These are phyloP conservation scores for Mycena latifolia DNA, from an alignment of 768 basidiomycete species.

Conservation along the genomic window DNA sequence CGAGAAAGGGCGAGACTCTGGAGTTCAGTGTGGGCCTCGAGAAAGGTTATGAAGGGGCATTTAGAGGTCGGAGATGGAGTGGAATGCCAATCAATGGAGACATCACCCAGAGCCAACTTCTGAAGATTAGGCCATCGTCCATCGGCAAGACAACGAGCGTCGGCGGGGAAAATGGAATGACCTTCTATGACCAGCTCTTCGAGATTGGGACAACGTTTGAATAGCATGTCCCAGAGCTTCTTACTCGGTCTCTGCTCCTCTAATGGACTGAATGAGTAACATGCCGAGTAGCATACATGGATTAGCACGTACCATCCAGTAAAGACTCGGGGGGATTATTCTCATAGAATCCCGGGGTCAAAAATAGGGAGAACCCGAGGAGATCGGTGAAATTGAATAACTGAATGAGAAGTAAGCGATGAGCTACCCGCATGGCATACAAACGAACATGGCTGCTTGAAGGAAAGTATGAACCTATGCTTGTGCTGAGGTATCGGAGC, in stretches of 20 bases:
- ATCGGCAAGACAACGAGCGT: conserved; percentile 65
- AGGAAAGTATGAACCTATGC: conserved; percentile 72
- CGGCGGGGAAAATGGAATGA: conserved; percentile 64
- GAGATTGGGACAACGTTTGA: conserved; percentile 71
- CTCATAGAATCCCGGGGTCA: conserved; percentile 75
- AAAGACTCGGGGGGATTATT: conserved; percentile 66
- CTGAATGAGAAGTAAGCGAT: conserved; percentile 48
- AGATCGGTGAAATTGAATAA: conserved; percentile 78
- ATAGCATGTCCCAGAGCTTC: conserved; percentile 80
- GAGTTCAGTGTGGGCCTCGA: conserved; percentile 72
- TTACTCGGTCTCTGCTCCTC: conserved; percentile 64
- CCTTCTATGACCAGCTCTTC: conserved; percentile 74
- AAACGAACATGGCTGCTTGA: conserved; percentile 71
- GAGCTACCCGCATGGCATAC: conserved; percentile 11
- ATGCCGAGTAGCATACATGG: too few species aligned
- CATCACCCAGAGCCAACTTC: conserved; percentile 72
- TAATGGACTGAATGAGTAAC: conserved; percentile 32
- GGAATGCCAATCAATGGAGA: conserved; percentile 69
- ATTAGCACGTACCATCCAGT: conserved; percentile 62
- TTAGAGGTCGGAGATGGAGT: conserved; percentile 55
- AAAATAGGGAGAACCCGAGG: conserved; percentile 68
- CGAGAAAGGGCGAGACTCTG: conserved; percentile 64
- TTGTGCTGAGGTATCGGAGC: conserved; percentile 70
- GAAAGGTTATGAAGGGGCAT: conserved; percentile 73
- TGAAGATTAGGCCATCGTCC: conserved; percentile 79